A percentile compares a stretch with the other conserved stretches of the same genome.
Evolutionary conservation across 225 moss, liverwort and hornwort genomes (phyloP).

Genomic region (Ulota crispa): DNA sequence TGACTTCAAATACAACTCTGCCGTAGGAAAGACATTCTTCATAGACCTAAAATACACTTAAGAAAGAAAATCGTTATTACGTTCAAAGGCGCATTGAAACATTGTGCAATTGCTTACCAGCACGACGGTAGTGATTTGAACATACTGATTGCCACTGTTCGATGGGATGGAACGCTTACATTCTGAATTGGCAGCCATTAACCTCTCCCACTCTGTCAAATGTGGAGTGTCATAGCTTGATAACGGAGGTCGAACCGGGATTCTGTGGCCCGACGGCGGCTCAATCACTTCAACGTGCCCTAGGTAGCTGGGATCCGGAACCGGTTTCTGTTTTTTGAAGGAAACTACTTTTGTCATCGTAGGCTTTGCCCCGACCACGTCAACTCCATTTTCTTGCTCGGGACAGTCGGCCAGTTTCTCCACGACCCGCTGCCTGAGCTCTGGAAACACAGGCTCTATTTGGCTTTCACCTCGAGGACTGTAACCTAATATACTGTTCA

Average conservation of each 20-base stretch:
- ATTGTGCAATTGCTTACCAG: neutral
- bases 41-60: neutral
- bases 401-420: slow-evolving; percentile 44
- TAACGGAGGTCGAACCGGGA: slow-evolving; percentile 38
- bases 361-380: slow-evolving; percentile 30
- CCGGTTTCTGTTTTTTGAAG: slow-evolving; percentile 44
- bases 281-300: slow-evolving; percentile 58
- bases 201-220: slow-evolving; percentile 86
- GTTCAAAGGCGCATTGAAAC: neutral
- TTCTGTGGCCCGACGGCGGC: slow-evolving; percentile 38
- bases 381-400: slow-evolving; percentile 51
- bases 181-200: slow-evolving; percentile 72
- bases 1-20: neutral
- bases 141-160: neutral
- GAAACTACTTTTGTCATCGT: slow-evolving; percentile 33
- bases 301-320: slow-evolving; percentile 46
- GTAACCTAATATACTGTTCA: slow-evolving; percentile 11
- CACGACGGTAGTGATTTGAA: neutral
- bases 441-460: slow-evolving; percentile 59
- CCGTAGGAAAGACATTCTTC: neutral
- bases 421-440: slow-evolving; percentile 71
- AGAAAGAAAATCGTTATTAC: neutral
- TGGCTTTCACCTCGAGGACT: slow-evolving; percentile 50
- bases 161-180: slow-evolving; percentile 48
- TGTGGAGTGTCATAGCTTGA: slow-evolving; percentile 65